These are phyloP conservation scores for Brassica carinata DNA, from an alignment of 345 rosid species.

Conservation along the genomic window DNA sequence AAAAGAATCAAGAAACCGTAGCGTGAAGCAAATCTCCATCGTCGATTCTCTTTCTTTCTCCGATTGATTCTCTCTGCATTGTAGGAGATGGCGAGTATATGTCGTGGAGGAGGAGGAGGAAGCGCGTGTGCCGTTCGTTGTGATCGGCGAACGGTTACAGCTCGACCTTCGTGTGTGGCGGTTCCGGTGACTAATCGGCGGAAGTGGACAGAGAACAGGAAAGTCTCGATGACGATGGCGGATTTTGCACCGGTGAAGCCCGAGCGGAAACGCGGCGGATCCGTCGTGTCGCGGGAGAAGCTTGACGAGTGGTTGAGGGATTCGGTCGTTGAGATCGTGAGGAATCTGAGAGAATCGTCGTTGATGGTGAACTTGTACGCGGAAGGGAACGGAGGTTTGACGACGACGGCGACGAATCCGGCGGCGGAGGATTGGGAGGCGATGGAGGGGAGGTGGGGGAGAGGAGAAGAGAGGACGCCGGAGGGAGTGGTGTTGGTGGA, in stretches of 20 bases:
- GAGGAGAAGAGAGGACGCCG: conserved; percentile 53
- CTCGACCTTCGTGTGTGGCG: conserved; percentile 1
- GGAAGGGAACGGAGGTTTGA: conserved; percentile 33
- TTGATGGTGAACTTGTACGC: conserved; percentile 64
- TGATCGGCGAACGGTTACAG: conserved; percentile 12
- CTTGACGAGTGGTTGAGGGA: conserved; percentile 76
- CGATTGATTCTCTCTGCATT: conserved; percentile 21
- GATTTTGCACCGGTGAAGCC: conserved; percentile 21
- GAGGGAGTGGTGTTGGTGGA: conserved; percentile 86
- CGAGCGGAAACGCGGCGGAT: conserved; percentile 23
- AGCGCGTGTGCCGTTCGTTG: conserved; percentile 19
- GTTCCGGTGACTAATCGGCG: conserved; percentile 16
- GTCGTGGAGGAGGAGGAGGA: conserved; percentile 33
- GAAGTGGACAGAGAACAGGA: conserved; percentile 12
- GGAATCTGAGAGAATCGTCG: conserved; percentile 64
- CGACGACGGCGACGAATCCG: conserved; percentile 46
- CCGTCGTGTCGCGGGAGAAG: conserved; percentile 45
- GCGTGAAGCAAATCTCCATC: not conserved
- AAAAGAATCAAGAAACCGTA: conserved; percentile 1
- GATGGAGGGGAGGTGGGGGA: conserved; percentile 55
- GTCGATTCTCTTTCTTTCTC: not conserved
- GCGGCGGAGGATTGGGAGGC: conserved; percentile 53
- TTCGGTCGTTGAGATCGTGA: conserved; percentile 76
- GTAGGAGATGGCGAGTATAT: conserved; percentile 36
- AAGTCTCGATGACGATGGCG: conserved; percentile 22